Conservation (phyloP, 2,329 filamentous ascomycete species). For the Tolypocladium cylindrosporum region DNA sequence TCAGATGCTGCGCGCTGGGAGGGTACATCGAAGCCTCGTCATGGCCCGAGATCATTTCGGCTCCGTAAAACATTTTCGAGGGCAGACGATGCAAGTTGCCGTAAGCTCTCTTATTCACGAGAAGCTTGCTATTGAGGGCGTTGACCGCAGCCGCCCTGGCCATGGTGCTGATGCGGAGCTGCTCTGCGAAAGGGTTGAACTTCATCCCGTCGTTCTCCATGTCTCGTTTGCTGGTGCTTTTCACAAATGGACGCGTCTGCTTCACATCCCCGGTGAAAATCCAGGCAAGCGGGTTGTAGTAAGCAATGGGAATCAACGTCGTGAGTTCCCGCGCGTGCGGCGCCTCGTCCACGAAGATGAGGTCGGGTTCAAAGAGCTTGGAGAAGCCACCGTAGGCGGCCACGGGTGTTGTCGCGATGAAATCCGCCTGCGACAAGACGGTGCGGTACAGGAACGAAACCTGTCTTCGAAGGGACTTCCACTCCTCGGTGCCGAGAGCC, state of each 20-base stretch:
- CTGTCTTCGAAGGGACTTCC: constrained; percentile 18
- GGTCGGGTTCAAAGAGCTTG: constrained; percentile 62
- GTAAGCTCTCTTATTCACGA: constrained; percentile 27
- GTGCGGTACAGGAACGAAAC: constrained; percentile 27
- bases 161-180: constrained; percentile 26
- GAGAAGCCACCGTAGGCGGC: constrained; percentile 27
- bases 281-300: constrained; percentile 30
- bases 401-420: constrained; percentile 36
- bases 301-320: constrained; percentile 32
- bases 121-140: constrained; percentile 20
- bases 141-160: constrained; percentile 22
- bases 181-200: constrained; percentile 21
- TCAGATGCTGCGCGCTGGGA: constrained; percentile 15
- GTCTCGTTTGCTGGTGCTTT: constrained; percentile 12
- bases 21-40: constrained; percentile 13
- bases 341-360: constrained; percentile 74
- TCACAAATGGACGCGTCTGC: constrained; percentile 32
- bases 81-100: constrained; percentile 29
- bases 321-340: constrained; percentile 36
- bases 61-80: constrained; percentile 30
- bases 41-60: constrained; percentile 25
- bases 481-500: constrained; percentile 13
- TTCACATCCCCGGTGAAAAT: constrained; percentile 36
- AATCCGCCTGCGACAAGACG: constrained; percentile 28
- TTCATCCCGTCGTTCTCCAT: constrained; percentile 8